A percentile compares a stretch with the other conserved stretches of the same genome.
Evolutionary conservation across 164 flowering plant species (phyloP).

Genomic region (Saururus chinensis): DNA sequence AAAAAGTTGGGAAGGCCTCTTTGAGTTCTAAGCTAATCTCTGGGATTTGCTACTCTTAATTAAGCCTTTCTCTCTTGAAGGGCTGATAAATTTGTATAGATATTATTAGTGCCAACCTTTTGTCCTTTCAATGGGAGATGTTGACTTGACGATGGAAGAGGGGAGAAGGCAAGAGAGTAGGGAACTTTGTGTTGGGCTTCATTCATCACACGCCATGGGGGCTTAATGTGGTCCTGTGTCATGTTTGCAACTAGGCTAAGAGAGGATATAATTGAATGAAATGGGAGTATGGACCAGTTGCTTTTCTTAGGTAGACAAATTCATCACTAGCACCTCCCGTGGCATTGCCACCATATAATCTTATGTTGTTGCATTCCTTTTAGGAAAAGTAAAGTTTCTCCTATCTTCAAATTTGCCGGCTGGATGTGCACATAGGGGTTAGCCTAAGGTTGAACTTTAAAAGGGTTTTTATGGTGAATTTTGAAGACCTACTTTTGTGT

Average conservation of each 20-base stretch:
- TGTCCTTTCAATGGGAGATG: background rate
- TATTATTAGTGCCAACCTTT: no score
- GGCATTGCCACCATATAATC: no score
- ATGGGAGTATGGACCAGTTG: background rate
- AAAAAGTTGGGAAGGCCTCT: background rate
- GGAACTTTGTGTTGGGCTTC: background rate
- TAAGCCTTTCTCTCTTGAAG: background rate
- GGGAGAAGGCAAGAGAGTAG: background rate
- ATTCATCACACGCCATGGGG: background rate
- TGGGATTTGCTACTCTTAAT: background rate
- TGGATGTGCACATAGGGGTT: no score
- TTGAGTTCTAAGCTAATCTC: background rate
- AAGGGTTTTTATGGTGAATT: no score
- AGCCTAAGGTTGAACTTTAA: no score
- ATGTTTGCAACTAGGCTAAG: background rate
- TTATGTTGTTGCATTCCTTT: no score
- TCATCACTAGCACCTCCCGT: background rate
- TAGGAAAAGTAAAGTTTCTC: no score
- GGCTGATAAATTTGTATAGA: no score
- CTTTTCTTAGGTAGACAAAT: background rate
- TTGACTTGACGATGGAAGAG: background rate
- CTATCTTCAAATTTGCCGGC: no score
- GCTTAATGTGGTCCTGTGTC: background rate
- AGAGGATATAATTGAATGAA: no score
- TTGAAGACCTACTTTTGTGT: no score